Conservation (phyloP, 352 stramenopile species). For the Saprolegnia diclina region DNA sequence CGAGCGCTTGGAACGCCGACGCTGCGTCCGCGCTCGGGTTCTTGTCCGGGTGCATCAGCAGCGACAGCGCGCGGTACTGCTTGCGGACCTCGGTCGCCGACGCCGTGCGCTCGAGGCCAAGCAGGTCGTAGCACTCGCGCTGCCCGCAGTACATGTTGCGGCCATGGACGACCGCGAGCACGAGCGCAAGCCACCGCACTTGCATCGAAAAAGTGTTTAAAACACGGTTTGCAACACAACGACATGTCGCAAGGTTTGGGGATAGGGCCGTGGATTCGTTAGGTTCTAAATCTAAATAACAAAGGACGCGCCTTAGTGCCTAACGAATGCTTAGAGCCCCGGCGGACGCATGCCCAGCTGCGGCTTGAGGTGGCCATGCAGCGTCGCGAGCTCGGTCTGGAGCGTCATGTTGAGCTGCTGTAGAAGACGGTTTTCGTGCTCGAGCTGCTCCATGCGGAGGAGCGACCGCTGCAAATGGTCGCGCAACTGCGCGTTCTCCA, state of each 20-base stretch:
- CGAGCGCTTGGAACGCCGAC: background rate
- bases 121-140: constrained; percentile 20
- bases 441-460: constrained; percentile 18
- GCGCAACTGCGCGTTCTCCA: constrained; percentile 18
- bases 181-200: background rate
- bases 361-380: background rate
- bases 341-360: constrained; percentile 11
- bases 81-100: constrained; percentile 88
- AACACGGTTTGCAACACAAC: background rate
- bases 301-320: background rate
- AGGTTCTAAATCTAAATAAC: constrained; percentile 18
- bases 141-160: constrained; percentile 20
- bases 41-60: constrained; percentile 96
- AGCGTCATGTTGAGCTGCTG: constrained; percentile 27
- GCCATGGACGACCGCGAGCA: background rate
- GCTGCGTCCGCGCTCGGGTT: constrained; percentile 80
- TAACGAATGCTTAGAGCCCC: background rate
- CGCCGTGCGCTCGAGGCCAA: background rate
- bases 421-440: constrained; percentile 22
- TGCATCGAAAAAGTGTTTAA: background rate
- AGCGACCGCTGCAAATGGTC: constrained; percentile 19
- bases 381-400: constrained; percentile 11
- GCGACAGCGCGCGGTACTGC: constrained; percentile 89
- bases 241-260: background rate
- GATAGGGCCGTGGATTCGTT: background rate